Conservation (phyloP, 345 rosid genomes). For the Reutealis trisperma region DNA sequence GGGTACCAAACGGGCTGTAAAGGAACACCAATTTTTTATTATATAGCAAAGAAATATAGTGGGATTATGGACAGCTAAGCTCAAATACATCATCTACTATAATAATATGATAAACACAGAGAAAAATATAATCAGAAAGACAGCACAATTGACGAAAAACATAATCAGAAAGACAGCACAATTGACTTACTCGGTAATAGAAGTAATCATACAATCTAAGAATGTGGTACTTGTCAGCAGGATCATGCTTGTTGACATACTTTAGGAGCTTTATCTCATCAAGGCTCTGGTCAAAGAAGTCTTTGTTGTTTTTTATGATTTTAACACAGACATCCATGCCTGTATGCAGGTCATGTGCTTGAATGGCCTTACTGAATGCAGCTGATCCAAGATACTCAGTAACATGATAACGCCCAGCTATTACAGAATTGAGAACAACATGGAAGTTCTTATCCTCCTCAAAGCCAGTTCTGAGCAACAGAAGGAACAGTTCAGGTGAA, state of each 20-base stretch:
- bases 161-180: slow-evolving; percentile 9
- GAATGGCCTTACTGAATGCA: slow-evolving; percentile 99
- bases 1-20: too few species aligned
- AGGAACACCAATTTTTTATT: background rate
- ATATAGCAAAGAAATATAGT: background rate
- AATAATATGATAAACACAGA: background rate
- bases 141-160: slow-evolving; percentile 26
- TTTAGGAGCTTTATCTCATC: slow-evolving; percentile 98
- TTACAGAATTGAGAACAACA: slow-evolving; percentile 88
- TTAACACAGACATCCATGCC: slow-evolving; percentile 99
- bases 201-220: slow-evolving; percentile 97
- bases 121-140: slow-evolving; percentile 6
- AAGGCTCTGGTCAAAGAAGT: slow-evolving; percentile 99
- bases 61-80: background rate
- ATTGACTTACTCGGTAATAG: slow-evolving; percentile 80
- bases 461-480: slow-evolving; percentile 86
- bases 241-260: slow-evolving; percentile 98
- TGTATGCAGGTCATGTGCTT: slow-evolving; percentile 97
- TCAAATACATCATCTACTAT: background rate
- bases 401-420: slow-evolving; percentile 97
- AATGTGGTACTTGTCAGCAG: slow-evolving; percentile 92
- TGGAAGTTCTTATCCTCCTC: slow-evolving; percentile 99
- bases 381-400: slow-evolving; percentile 99
- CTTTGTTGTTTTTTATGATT: slow-evolving; percentile 98
- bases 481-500: slow-evolving; percentile 22